Evolutionary conservation across 371 early-diverging fungal genomes (phyloP).

Genomic region (Mortierella sp.): DNA sequence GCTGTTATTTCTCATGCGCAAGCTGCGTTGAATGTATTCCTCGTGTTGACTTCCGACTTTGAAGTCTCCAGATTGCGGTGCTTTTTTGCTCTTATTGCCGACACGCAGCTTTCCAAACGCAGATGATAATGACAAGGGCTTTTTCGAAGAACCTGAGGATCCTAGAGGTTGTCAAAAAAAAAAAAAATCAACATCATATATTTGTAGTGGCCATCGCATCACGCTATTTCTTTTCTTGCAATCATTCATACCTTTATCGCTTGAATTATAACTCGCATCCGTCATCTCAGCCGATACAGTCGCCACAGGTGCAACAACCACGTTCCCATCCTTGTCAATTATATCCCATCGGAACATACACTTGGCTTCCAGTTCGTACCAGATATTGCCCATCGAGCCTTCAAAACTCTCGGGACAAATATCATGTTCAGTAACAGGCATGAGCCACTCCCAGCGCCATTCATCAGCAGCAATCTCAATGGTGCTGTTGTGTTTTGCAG

Average conservation of each 20-base stretch:
- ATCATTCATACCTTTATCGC: too few relatives aligned
- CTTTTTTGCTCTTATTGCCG: slow-evolving; percentile 37
- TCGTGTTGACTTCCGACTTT: slow-evolving; percentile 34
- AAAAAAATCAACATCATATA: not conserved
- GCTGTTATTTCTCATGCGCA: slow-evolving; percentile 27
- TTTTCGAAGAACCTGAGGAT: slow-evolving; percentile 20
- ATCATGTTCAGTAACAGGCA: slow-evolving; percentile 41
- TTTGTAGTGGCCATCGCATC: too few relatives aligned
- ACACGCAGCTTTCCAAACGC: slow-evolving; percentile 44
- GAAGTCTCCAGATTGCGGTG: slow-evolving; percentile 34
- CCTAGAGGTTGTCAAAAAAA: too few relatives aligned
- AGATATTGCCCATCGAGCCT: slow-evolving; percentile 51
- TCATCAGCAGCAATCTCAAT: slow-evolving; percentile 37
- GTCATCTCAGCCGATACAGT: not conserved
- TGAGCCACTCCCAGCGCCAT: slow-evolving; percentile 52
- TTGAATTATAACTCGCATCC: not conserved
- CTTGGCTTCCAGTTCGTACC: slow-evolving; percentile 56
- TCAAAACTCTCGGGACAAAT: slow-evolving; percentile 50
- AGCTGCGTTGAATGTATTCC: slow-evolving; percentile 32
- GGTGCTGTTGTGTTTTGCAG: slow-evolving; percentile 1
- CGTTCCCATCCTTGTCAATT: slow-evolving; percentile 33
- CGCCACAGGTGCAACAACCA: not conserved
- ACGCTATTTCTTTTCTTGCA: too few relatives aligned
- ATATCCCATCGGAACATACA: slow-evolving; percentile 53
- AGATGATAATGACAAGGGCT: slow-evolving; percentile 27